These are phyloP conservation scores for Phytophthora syringae DNA, from an alignment of 352 stramenopile genomes.

Conservation along the genomic window DNA sequence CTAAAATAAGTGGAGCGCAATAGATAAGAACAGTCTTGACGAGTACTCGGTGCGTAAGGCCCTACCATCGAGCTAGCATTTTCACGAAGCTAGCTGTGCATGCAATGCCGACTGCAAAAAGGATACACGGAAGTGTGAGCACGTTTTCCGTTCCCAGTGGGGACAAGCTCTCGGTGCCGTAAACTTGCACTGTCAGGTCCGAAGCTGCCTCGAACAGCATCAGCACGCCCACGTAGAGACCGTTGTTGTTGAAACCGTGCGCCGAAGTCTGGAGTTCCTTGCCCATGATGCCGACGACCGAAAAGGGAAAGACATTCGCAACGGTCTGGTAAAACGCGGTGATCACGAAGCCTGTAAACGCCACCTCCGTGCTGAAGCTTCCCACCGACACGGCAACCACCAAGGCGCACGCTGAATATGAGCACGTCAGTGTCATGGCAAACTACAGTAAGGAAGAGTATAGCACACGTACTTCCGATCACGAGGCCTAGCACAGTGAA, in stretches of 20 bases:
- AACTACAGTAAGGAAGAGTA: not conserved
- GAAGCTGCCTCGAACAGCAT: constrained; percentile 70
- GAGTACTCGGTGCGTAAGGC: not conserved
- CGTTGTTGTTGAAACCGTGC: constrained; percentile 85
- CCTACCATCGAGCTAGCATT: constrained; percentile 16
- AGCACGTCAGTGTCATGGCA: not conserved
- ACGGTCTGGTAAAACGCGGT: constrained; percentile 71
- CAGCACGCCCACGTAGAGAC: constrained; percentile 77
- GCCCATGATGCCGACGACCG: constrained; percentile 81
- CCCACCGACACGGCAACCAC: constrained; percentile 61
- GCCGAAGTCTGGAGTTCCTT: constrained; percentile 74
- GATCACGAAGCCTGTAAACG: constrained; percentile 61
- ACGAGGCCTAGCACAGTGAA: constrained; percentile 51
- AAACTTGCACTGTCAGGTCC: constrained; percentile 76
- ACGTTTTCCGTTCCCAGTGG: constrained; percentile 68
- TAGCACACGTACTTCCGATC: constrained; percentile 48
- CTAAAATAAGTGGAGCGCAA: not conserved
- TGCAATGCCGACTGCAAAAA: constrained; percentile 58
- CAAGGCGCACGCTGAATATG: constrained; percentile 48
- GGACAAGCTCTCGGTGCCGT: constrained; percentile 70
- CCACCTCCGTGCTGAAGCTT: constrained; percentile 46
- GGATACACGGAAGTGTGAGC: constrained; percentile 61
- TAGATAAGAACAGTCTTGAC: constrained; percentile 6
- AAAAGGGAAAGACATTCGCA: constrained; percentile 76
- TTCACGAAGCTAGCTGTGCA: constrained; percentile 50